phyloP scores from a whole-genome alignment of 1,284 basidiomycete species.

The Coniferiporia weirii region DNA sequence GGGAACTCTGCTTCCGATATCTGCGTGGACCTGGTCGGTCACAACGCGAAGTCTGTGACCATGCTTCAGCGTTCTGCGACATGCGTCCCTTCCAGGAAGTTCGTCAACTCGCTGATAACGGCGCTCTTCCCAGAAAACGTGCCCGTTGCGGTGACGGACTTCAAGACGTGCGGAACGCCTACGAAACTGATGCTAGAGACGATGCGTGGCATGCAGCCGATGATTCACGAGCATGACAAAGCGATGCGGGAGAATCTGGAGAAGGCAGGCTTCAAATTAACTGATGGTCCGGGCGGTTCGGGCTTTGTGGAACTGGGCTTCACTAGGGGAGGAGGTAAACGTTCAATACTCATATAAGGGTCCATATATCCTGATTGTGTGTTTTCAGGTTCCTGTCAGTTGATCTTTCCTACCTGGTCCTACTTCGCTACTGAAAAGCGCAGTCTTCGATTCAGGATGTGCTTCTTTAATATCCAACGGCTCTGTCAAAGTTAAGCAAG shows the following conservation, averaged over 20 bases:
- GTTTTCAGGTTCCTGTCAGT: constrained; percentile 13
- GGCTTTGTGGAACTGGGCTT: constrained; percentile 25
- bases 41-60: constrained; percentile 29
- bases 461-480: constrained; percentile 29
- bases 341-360: neutral
- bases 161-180: constrained; percentile 37
- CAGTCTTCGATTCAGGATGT: constrained; percentile 38
- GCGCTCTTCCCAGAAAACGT: constrained; percentile 35
- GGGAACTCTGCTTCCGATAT: constrained; percentile 36
- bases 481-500: constrained; percentile 27
- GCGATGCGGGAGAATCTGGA: constrained; percentile 32
- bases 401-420: neutral
- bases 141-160: constrained; percentile 39
- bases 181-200: constrained; percentile 24
- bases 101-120: constrained; percentile 23
- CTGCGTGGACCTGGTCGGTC: constrained; percentile 31
- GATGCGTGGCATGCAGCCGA: constrained; percentile 30
- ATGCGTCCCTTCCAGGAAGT: constrained; percentile 25
- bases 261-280: constrained; percentile 35
- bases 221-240: constrained; percentile 28
- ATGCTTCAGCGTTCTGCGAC: constrained; percentile 37
- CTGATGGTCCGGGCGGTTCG: constrained; percentile 27
- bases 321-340: constrained; percentile 26
- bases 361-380: neutral
- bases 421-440: neutral